Percentiles rank a stretch among this genome's conserved stretches.
Conservation (phyloP, 1,284 basidiomycete genomes). For the Phellopilus nigrolimitatus region DNA sequence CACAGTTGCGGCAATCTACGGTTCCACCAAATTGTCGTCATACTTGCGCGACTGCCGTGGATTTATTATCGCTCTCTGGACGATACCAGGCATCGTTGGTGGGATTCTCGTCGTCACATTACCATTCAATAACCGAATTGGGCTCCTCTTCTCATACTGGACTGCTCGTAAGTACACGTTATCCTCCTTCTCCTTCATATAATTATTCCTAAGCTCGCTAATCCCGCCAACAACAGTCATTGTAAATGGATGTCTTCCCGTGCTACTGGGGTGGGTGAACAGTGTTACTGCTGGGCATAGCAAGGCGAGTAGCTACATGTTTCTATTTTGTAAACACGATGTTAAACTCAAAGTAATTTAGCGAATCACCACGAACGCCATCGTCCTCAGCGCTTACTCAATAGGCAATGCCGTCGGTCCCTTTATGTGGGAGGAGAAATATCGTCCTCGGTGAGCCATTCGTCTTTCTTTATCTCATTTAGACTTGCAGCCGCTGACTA, state of each 20-base stretch:
- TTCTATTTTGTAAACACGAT: not conserved
- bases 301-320: constrained; percentile 28
- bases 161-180: constrained; percentile 26
- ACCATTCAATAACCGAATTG: constrained; percentile 29
- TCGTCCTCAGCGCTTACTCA: constrained; percentile 30
- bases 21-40: constrained; percentile 21
- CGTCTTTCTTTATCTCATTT: not conserved
- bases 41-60: constrained; percentile 23
- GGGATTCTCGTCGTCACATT: constrained; percentile 30
- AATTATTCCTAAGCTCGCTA: not conserved
- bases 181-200: not conserved
- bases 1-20: constrained; percentile 23
- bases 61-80: constrained; percentile 29
- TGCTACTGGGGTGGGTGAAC: constrained; percentile 30
- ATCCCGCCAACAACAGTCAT: constrained; percentile 23
- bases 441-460: constrained; percentile 27
- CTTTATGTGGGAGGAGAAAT: constrained; percentile 28
- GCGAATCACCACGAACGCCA: constrained; percentile 28
- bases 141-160: constrained; percentile 28
- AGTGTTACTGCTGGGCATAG: constrained; percentile 29
- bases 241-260: constrained; percentile 30
- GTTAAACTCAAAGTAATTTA: not conserved
- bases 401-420: constrained; percentile 29
- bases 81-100: constrained; percentile 33
- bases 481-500: no score